Evolutionary conservation across 805 yeast genomes (phyloP), one percentile per base, ranked within the genome.

Genomic region (Helenozyma baotianmanensis): DNA sequence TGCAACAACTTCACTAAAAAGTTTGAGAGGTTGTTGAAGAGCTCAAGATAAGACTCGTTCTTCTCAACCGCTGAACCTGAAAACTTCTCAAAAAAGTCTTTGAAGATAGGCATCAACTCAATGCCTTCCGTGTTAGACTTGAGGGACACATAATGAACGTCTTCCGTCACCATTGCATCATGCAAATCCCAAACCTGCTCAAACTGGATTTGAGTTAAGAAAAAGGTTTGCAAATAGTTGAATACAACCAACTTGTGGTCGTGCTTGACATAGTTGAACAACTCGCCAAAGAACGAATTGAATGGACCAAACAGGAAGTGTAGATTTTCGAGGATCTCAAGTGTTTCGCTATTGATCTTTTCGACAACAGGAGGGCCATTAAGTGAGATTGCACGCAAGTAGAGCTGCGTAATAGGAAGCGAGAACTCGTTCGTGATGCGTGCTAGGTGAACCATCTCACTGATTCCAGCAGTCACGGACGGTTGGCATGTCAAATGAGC

Each of bases 41-140:
- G 47, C 15, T 30, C 36, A 2, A 36, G 27, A 14, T 52, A 41
- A 4, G 54, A 40, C 6, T 43, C 51, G 9, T 57, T 48, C 6
- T 30, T 41, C 4, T 51, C 53, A 5, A 48, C 31, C 0, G 59
- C 51, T 4, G 62, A 47, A 8, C 66, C 61, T 4, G 74, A 63
- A 40, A 76, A 71, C 40, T 68, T 72, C 21, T 66, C 64, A 31
- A 74, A 67, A 30, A 62, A 68, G 42, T 68, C 74, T 31, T 59
- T 62, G 29, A 74, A 51, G 10, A 56, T 51, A 0, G 66, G 63
- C 1, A 73, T 45, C 27, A 66, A 40, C 38, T 68, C 43, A 8
- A 7, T n/a, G 11, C 36, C 36, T 10, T 26, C 23, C 4, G 13
- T 28, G 29, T 23, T 36, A 9, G 12, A 15, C 28, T 23, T 17